Evolutionary conservation across 345 rosid genomes (phyloP).

Genomic region (Diplotaxis tenuifolia): DNA sequence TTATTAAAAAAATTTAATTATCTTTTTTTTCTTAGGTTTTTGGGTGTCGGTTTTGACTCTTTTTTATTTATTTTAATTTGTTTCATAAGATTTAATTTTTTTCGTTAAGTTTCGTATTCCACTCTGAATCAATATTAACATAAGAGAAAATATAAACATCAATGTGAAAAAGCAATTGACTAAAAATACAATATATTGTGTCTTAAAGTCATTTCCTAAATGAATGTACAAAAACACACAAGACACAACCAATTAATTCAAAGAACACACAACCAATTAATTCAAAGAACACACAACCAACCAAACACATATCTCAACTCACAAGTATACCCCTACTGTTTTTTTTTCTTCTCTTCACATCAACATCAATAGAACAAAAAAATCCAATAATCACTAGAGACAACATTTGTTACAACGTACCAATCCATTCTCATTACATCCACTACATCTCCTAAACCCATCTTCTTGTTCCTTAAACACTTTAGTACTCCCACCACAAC

Average conservation of each 20-base stretch:
- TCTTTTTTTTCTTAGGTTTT: background rate
- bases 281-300: slow-evolving; percentile 12
- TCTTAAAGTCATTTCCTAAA: background rate
- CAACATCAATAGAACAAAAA: slow-evolving; percentile 4
- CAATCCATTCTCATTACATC: slow-evolving; percentile 87
- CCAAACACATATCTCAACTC: slow-evolving; percentile 8
- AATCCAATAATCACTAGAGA: slow-evolving; percentile 18
- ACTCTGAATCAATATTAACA: background rate
- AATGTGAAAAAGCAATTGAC: background rate
- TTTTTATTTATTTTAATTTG: no score
- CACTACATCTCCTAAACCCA: slow-evolving; percentile 54
- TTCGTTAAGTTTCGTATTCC: background rate
- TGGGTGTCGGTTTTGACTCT: no score
- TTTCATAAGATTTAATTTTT: no score
- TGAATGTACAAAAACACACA: slow-evolving; percentile 17
- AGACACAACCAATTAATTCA: no score
- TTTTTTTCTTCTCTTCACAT: slow-evolving; percentile 19
- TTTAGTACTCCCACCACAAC: slow-evolving; percentile 79
- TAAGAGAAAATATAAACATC: background rate
- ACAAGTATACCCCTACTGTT: slow-evolving; percentile 6
- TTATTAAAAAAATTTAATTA: no score
- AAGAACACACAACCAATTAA: slow-evolving; percentile 14
- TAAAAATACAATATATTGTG: background rate
- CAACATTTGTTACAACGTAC: slow-evolving; percentile 71
- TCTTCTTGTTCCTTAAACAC: slow-evolving; percentile 51